phyloP scores from a whole-genome alignment of 2,329 filamentous ascomycete species.

The Penicillium brasilianum region DNA sequence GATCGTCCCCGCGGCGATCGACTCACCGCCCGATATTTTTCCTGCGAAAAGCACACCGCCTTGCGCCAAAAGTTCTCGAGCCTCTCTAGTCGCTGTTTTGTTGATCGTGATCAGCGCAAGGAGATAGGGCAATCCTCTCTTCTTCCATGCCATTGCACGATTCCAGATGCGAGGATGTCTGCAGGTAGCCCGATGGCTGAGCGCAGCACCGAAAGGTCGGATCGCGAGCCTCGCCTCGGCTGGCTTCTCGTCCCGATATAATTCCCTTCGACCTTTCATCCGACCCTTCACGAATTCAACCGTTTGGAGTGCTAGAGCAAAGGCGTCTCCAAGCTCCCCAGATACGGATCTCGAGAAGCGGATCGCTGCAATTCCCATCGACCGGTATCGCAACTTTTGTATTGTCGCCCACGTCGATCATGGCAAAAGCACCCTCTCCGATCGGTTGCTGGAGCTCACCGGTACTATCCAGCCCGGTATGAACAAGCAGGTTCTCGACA shows the following conservation, averaged over 20 bases:
- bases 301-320: slow-evolving; percentile 31
- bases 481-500: slow-evolving; percentile 96
- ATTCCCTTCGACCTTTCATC: slow-evolving; percentile 37
- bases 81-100: slow-evolving; percentile 15
- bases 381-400: slow-evolving; percentile 84
- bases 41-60: slow-evolving; percentile 37
- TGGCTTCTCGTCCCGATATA: slow-evolving; percentile 27
- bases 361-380: slow-evolving; percentile 57
- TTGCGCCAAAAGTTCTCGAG: neutral
- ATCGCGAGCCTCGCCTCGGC: slow-evolving; percentile 37
- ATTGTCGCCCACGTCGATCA: slow-evolving; percentile 99
- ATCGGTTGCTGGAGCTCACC: slow-evolving; percentile 89
- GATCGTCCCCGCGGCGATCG: slow-evolving; percentile 46
- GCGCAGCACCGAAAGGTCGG: slow-evolving; percentile 44
- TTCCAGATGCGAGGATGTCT: slow-evolving; percentile 55
- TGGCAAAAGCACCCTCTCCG: slow-evolving; percentile 94
- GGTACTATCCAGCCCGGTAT: slow-evolving; percentile 85
- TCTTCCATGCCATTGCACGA: slow-evolving; percentile 42
- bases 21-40: slow-evolving; percentile 38
- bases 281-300: slow-evolving; percentile 42
- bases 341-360: slow-evolving; percentile 63
- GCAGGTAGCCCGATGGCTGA: slow-evolving; percentile 53
- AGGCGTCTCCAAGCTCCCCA: slow-evolving; percentile 28
- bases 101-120: slow-evolving; percentile 6
- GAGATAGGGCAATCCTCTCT: slow-evolving; percentile 8